These are phyloP conservation scores for Fraxinus sp. DNA, from an alignment of 305 asterid species.

Conservation along the genomic window DNA sequence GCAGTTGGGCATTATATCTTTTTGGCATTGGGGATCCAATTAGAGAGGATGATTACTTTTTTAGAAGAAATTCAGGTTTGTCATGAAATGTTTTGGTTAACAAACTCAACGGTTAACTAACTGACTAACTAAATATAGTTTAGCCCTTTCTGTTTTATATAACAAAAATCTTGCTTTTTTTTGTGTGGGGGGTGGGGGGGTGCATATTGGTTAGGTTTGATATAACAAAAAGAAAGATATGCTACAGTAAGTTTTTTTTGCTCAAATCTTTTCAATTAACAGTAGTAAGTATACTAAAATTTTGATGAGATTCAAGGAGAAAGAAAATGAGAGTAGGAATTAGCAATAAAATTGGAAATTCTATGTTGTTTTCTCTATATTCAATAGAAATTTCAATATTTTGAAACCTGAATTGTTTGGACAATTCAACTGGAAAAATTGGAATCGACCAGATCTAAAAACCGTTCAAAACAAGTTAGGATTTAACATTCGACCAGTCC, in stretches of 20 bases:
- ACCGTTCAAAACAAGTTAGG: too few relatives aligned
- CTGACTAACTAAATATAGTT: neutral
- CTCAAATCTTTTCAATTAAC: too few relatives aligned
- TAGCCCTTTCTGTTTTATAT: neutral
- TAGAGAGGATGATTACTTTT: constrained; percentile 17
- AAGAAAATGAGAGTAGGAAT: neutral
- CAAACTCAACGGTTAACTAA: constrained; percentile 7
- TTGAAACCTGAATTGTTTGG: too few relatives aligned
- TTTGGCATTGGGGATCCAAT: constrained; percentile 19
- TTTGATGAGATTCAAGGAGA: neutral
- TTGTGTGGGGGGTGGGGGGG: neutral
- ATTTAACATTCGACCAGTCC: too few relatives aligned
- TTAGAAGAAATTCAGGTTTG: constrained; percentile 21
- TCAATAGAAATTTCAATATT: neutral
- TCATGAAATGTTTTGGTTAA: constrained; percentile 31
- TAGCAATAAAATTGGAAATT: neutral
- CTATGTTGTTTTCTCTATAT: neutral
- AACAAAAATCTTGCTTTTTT: neutral
- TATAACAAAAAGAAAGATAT: neutral
- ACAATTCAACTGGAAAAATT: too few relatives aligned
- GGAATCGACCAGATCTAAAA: too few relatives aligned
- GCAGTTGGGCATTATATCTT: constrained; percentile 31
- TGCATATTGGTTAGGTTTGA: neutral
- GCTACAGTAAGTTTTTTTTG: neutral
- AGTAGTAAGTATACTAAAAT: neutral